These are phyloP conservation scores for Dicorynia guianensis DNA, from an alignment of 306 rosid genomes.

Conservation along the genomic window DNA sequence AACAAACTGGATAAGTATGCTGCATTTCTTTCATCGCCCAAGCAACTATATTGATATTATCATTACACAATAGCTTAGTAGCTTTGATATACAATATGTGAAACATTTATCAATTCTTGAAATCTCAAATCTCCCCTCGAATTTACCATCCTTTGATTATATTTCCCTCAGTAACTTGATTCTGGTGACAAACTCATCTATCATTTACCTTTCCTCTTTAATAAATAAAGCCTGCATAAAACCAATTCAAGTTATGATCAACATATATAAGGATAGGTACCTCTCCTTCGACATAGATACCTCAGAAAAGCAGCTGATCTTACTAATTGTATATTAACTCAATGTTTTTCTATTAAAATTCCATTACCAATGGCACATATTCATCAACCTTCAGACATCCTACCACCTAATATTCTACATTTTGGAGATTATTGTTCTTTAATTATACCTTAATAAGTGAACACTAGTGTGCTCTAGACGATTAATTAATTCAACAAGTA, in stretches of 20 bases:
- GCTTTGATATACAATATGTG: background rate
- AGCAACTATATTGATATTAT: background rate
- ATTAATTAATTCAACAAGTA: background rate
- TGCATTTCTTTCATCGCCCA: background rate
- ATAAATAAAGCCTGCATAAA: background rate
- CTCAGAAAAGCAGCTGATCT: background rate
- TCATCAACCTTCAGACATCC: background rate
- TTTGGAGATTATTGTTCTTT: background rate
- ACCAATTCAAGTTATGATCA: background rate
- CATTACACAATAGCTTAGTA: background rate
- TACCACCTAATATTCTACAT: background rate
- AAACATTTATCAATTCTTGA: background rate
- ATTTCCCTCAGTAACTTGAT: background rate
- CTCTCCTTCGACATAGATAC: background rate
- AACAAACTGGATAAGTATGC: background rate
- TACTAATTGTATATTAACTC: background rate
- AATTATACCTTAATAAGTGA: background rate
- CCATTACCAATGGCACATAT: background rate
- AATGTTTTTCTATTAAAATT: background rate
- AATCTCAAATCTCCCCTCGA: background rate
- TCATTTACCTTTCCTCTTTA: background rate
- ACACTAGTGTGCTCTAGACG: slow-evolving; percentile 3
- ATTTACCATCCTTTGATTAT: background rate
- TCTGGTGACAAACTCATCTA: background rate
- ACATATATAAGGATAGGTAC: background rate